phyloP scores from a whole-genome alignment of 2,329 filamentous ascomycete species.

The Hypoxylon sp. region DNA sequence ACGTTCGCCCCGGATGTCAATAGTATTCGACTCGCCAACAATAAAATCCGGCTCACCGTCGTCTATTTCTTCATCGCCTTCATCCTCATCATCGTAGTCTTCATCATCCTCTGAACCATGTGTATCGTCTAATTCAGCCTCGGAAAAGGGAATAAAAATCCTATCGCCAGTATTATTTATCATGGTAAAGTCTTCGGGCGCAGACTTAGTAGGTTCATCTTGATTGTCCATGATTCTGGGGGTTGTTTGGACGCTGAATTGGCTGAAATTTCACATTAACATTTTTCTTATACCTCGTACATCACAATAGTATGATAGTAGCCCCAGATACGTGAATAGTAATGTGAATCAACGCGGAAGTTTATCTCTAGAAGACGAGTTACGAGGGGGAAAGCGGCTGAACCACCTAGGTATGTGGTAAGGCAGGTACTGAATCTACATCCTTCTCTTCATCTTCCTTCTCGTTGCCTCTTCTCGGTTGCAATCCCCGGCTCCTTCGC shows the following conservation, averaged over 20 bases:
- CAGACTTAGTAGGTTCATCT: background rate
- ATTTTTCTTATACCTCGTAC: constrained; percentile 3
- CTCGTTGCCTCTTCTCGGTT: background rate
- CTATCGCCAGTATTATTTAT: constrained; percentile 17
- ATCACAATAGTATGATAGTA: background rate
- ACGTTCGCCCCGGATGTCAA: constrained; percentile 27
- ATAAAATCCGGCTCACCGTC: constrained; percentile 26
- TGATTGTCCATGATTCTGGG: constrained; percentile 8
- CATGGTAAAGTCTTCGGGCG: constrained; percentile 26
- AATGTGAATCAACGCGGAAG: background rate
- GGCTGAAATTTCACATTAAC: background rate
- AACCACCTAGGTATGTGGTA: too few species aligned
- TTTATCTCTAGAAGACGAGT: background rate
- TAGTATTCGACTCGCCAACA: constrained; percentile 15
- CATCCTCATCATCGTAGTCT: constrained; percentile 22
- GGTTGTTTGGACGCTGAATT: constrained; percentile 2
- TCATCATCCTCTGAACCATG: constrained; percentile 14
- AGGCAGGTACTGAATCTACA: constrained; percentile 1
- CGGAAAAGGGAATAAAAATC: constrained; percentile 21
- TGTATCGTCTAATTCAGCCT: constrained; percentile 13
- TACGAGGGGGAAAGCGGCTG: constrained; percentile 9
- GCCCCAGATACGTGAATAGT: background rate
- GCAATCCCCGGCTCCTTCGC: constrained; percentile 3
- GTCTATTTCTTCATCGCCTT: constrained; percentile 20
- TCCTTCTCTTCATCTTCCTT: background rate